Base-by-base conservation (phyloP, 805 yeast species). In the Pichia heedii region DNA sequence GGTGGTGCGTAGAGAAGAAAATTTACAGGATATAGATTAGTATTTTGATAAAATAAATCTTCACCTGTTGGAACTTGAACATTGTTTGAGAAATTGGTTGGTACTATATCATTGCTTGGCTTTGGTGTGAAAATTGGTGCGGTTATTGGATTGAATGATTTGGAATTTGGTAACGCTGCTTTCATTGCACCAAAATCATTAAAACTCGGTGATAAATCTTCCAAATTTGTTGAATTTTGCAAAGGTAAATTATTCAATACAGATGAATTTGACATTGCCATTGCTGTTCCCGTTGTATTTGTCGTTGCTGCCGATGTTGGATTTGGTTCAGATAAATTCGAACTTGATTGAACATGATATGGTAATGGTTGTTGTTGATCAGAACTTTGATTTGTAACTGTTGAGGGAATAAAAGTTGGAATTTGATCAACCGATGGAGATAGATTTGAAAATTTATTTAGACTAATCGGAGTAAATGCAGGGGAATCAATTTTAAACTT, bases 1-100 rank as follows among this genome's bases (percentile, higher is more conserved):
- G 77, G 73, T 2, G 97, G 97, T 0, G 96, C 93, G 63, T 90
- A 89, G 33, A 87, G 64, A 62, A 89, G 96, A 58, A 85, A 84
- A 55, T 87, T 87, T 36, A 85, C 65, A 0, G 84, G 83, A 50
- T 65, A 77, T 33, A 59, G 40, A 29, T 66, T 51, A 0, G 67
- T 58, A 22, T 61, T 63, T 36, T 62, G 66, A 47, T 54, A 58
- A 49, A 56, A 63, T 13, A 55, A 51, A 10, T 57, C 63, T 16
- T 54, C 60, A 10, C 41, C 40, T 15, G 40, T 36, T 26, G 47
- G 40, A 29, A 16, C 16, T 19, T 32, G 42, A 3, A 41, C 41
- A n/a, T 54, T 41, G 26, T 40, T 37, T 22, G 38, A 36, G 21
- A 33, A 38, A 12, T 34, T 27, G 41, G 70, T 72, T 0, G 68